Conservation (phyloP, 2,329 filamentous ascomycete genomes). For the Botrytis galanthina region DNA sequence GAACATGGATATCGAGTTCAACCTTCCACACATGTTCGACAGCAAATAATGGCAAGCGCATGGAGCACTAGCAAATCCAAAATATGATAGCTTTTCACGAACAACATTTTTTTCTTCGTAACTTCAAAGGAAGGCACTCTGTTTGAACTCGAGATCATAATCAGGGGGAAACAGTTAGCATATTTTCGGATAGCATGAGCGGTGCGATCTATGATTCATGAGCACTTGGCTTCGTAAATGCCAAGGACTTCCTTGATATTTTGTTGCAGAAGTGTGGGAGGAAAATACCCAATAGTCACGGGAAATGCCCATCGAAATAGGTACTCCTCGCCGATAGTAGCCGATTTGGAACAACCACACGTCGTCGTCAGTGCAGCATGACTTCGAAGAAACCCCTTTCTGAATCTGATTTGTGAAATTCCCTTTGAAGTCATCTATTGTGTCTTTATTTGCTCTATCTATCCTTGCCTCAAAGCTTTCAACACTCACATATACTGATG, state of each 20-base stretch:
- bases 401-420: background rate
- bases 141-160: background rate
- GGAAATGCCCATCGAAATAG: background rate
- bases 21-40: background rate
- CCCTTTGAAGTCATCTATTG: background rate
- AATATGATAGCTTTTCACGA: background rate
- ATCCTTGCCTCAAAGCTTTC: background rate
- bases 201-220: background rate
- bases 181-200: background rate
- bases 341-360: background rate
- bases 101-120: background rate
- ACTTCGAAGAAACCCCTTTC: background rate
- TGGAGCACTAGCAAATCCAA: background rate
- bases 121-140: background rate
- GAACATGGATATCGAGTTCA: background rate
- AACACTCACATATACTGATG: background rate
- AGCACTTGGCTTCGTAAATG: background rate
- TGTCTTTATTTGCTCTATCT: background rate
- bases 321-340: background rate
- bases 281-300: background rate
- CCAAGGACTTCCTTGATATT: background rate
- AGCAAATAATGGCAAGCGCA: background rate
- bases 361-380: background rate
- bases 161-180: background rate
- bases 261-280: background rate